Conservation (phyloP, 805 yeast species). For the Starmerella asiatica region DNA sequence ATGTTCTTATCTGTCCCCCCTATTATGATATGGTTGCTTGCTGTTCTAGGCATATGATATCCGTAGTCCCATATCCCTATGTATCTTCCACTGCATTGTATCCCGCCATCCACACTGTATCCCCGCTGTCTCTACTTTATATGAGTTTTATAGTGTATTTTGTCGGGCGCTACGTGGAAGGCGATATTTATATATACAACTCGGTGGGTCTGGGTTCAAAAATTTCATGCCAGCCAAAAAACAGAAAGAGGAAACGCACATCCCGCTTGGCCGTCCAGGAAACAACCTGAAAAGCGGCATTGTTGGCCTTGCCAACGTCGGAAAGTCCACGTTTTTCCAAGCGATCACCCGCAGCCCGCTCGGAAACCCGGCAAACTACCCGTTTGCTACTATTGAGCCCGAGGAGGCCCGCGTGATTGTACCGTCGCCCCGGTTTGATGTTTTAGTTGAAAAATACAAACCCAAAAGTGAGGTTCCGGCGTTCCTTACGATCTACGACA, state of each 20-base stretch:
- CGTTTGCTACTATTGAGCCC: conserved; percentile 95
- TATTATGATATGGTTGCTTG: too few species aligned
- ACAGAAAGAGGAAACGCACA: conserved; percentile 54
- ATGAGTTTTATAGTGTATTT: too few species aligned
- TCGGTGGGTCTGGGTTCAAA: too few species aligned
- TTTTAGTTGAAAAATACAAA: conserved; percentile 53
- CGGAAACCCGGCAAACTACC: conserved; percentile 96
- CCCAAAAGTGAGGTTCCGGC: conserved; percentile 88
- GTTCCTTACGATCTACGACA: conserved; percentile 81
- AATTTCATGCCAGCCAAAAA: conserved; percentile 59
- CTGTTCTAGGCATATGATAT: too few species aligned
- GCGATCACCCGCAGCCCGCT: conserved; percentile 85
- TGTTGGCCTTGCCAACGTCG: conserved; percentile 77
- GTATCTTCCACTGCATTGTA: too few species aligned
- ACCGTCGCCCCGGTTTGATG: conserved; percentile 79
- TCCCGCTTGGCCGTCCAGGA: conserved; percentile 75
- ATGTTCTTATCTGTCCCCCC: too few species aligned
- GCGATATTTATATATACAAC: too few species aligned
- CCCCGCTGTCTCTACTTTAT: too few species aligned
- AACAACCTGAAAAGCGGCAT: conserved; percentile 67
- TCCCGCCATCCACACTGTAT: too few species aligned
- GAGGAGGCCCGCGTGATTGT: conserved; percentile 95
- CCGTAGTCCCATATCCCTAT: too few species aligned
- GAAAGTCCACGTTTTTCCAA: conserved; percentile 95
- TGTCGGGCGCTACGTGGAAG: too few species aligned